Base-by-base conservation (phyloP, 129 eudicot species). In the Lonicera japonica region DNA sequence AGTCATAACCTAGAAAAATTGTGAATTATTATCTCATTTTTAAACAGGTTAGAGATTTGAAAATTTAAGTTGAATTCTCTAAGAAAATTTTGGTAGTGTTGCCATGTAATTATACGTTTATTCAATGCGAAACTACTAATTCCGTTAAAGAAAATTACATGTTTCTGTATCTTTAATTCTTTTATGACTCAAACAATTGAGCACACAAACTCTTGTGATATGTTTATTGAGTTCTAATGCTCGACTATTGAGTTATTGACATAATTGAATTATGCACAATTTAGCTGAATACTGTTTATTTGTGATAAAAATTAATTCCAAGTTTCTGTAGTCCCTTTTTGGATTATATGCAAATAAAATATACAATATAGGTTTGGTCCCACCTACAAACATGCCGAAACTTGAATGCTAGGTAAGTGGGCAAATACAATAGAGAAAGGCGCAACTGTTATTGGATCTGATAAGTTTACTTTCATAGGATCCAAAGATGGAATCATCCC, bases 381-480 rank as follows among this genome's bases (percentile, higher is more conserved):
- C 60, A 80, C 22, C n/a, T 68, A 74, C 97, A 86, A 46, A 89
- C 89, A 46, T 74, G 75, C 25, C 80, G 69, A 52, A 58, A 29
- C 36, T 29, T 29, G 57, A 57, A 79, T 75, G 67, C 65, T 45
- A 24, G 94, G 95, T 21, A 90, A 63, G 56, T 71, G 95, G 25
- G 56, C 78, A 65, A 90, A 86, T 57, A 83, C 92, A 73, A 90
- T 81, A 1, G 95, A 81, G 73, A 58, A 65, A 55, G 94, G 95
- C 74, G 77, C 81, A 24, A 83, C 85, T 23, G 0, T 54, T 58
- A 90, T 67, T 7, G 86, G 86, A 60, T 81, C 86, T 5, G 85
- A 80, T 40, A 84, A 80, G 51, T 80, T 76, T 24, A 70, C 78
- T 34, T 21, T 25, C 25, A 74, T 25, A 51, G 95, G 89, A 39